phyloP scores from a whole-genome alignment of 257 asterid species.

The Plantago major region DNA sequence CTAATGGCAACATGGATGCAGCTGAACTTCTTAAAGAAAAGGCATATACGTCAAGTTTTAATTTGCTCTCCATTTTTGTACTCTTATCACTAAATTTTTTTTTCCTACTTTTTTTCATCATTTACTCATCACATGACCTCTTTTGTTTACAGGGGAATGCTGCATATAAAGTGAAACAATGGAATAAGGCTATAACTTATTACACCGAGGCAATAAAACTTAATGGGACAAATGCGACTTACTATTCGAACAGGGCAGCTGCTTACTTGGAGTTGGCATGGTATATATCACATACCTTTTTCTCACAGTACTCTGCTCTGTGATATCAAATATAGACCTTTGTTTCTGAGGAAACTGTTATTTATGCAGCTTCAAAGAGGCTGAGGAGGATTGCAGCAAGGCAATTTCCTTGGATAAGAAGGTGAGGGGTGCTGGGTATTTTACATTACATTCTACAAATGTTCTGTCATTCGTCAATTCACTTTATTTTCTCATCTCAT shows the following conservation, averaged over 20 bases:
- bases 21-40: slow-evolving; percentile 88
- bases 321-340: not conserved
- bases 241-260: slow-evolving; percentile 90
- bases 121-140: not conserved
- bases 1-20: slow-evolving; percentile 58
- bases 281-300: slow-evolving; percentile 32
- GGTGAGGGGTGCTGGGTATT: slow-evolving; percentile 39
- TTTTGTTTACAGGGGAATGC: slow-evolving; percentile 73
- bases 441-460: not conserved
- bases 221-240: slow-evolving; percentile 61
- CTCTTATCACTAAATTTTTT: too few relatives aligned
- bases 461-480: not conserved
- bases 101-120: not conserved
- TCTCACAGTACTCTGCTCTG: slow-evolving; percentile 6
- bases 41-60: slow-evolving; percentile 33
- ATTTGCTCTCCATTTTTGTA: not conserved
- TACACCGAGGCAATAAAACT: slow-evolving; percentile 79
- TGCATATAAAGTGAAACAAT: slow-evolving; percentile 79
- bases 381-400: slow-evolving; percentile 78
- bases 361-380: slow-evolving; percentile 65
- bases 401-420: slow-evolving; percentile 85
- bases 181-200: slow-evolving; percentile 84
- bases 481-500: not conserved
- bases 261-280: slow-evolving; percentile 95
- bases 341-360: slow-evolving; percentile 11